A percentile compares a stretch with the other conserved stretches of the same genome.
Evolutionary conservation across 805 yeast species (phyloP).

Genomic region (Starmerella riodocensis): DNA sequence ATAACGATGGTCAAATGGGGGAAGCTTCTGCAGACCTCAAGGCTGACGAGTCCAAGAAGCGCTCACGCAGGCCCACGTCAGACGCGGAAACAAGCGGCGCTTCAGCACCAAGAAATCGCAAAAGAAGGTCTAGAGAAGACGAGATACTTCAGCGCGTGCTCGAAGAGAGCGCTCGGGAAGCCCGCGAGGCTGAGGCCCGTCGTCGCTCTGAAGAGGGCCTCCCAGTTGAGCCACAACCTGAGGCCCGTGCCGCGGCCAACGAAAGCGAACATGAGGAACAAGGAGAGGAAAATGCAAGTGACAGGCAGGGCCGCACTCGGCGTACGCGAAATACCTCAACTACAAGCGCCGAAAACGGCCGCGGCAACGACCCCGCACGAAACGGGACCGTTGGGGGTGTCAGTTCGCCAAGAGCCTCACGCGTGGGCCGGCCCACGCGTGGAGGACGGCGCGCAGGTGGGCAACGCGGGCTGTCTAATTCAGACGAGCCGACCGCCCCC

Average conservation of each 20-base stretch:
- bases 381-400: conserved; percentile 1
- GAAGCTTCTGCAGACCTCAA: neutral
- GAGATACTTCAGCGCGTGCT: conserved; percentile 31
- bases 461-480: neutral
- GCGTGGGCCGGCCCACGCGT: neutral
- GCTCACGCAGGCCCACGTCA: neutral
- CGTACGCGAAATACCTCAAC: neutral
- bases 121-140: conserved; percentile 29
- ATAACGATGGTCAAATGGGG: too few species aligned
- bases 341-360: neutral
- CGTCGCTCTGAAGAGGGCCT: conserved; percentile 15
- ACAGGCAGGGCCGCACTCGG: neutral
- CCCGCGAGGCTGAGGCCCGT: conserved; percentile 17
- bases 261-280: neutral
- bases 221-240: conserved; percentile 19
- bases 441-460: conserved; percentile 1
- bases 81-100: too few species aligned
- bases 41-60: neutral
- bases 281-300: neutral
- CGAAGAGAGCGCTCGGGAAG: conserved; percentile 30
- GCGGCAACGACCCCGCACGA: too few species aligned
- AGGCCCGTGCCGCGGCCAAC: conserved; percentile 23
- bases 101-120: conserved; percentile 10
- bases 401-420: neutral
- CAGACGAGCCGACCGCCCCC: neutral